Percentiles rank a stretch among this genome's conserved stretches.
Evolutionary conservation across 805 yeast genomes (phyloP).

Genomic region (Suhomyces vadensis): DNA sequence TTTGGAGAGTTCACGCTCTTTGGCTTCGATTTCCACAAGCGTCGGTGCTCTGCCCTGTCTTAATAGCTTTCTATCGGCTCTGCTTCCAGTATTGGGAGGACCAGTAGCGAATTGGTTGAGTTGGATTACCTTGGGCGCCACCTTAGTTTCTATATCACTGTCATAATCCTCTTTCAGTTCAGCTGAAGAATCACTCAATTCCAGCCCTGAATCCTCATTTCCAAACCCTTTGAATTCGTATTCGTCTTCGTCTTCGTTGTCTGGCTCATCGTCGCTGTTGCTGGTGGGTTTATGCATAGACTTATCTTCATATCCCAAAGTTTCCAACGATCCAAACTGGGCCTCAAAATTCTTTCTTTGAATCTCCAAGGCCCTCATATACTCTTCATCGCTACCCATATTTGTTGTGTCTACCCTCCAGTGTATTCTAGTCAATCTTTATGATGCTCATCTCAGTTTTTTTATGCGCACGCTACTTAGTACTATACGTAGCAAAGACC

Average conservation of each 20-base stretch:
- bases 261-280: slow-evolving; percentile 5
- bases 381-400: slow-evolving; percentile 28
- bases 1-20: slow-evolving; percentile 24
- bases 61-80: slow-evolving; percentile 52
- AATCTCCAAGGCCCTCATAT: slow-evolving; percentile 43
- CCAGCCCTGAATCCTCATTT: not conserved
- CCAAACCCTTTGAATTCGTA: slow-evolving; percentile 7
- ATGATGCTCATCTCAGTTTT: slow-evolving; percentile 3
- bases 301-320: slow-evolving; percentile 52
- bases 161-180: slow-evolving; percentile 8
- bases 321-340: slow-evolving; percentile 61
- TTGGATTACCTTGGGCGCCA: slow-evolving; percentile 49
- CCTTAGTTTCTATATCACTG: slow-evolving; percentile 9
- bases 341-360: slow-evolving; percentile 63
- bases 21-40: slow-evolving; percentile 30
- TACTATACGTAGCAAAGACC: no score
- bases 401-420: no score
- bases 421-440: no score
- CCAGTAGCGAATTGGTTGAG: slow-evolving; percentile 38
- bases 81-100: slow-evolving; percentile 30
- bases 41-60: slow-evolving; percentile 65
- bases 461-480: not conserved
- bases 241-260: slow-evolving; percentile 23
- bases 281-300: slow-evolving; percentile 16
- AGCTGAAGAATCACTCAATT: not conserved